Evolutionary conservation across 2,329 filamentous ascomycete genomes (phyloP).

Genomic region (Sporothrix brunneoviolacea): DNA sequence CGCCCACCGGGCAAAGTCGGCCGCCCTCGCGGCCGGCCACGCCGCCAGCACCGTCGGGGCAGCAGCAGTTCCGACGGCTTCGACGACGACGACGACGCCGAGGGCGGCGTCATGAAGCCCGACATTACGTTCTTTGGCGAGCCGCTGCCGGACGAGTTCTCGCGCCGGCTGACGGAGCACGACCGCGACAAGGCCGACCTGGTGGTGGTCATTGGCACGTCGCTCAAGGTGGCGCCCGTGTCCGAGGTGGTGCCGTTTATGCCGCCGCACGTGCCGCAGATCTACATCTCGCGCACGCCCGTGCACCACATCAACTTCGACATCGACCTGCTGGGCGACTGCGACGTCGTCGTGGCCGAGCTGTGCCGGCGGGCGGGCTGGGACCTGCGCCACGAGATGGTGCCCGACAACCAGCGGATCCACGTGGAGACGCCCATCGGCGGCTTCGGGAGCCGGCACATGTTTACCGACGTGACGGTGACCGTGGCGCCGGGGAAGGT

Average conservation of each 20-base stretch:
- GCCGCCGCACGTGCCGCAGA: conserved; percentile 74
- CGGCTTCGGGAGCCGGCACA: conserved; percentile 34
- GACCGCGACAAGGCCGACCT: conserved; percentile 79
- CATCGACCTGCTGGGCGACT: conserved; percentile 91
- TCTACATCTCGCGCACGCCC: conserved; percentile 81
- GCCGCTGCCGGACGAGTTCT: conserved; percentile 76
- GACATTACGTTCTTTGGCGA: conserved; percentile 99
- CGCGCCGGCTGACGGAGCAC: conserved; percentile 68
- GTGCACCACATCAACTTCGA: conserved; percentile 91
- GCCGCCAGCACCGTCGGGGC: conserved; percentile 33
- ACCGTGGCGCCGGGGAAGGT: not conserved
- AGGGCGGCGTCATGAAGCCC: conserved; percentile 76
- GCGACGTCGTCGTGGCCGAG: conserved; percentile 83
- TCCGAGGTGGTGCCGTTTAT: conserved; percentile 82
- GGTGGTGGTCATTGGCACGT: conserved; percentile 92
- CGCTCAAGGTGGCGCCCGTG: conserved; percentile 90
- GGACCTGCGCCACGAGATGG: conserved; percentile 76
- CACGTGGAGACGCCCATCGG: conserved; percentile 46
- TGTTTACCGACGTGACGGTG: conserved; percentile 28
- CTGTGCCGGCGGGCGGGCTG: conserved; percentile 76
- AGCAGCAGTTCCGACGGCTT: conserved; percentile 37
- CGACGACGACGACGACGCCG: conserved; percentile 35
- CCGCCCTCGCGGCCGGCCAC: conserved; percentile 33
- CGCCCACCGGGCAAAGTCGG: conserved; percentile 22
- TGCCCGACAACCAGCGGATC: conserved; percentile 59